Evolutionary conservation across 2,329 filamentous ascomycete genomes (phyloP).

Genomic region (Fragosphaeria purpurea): DNA sequence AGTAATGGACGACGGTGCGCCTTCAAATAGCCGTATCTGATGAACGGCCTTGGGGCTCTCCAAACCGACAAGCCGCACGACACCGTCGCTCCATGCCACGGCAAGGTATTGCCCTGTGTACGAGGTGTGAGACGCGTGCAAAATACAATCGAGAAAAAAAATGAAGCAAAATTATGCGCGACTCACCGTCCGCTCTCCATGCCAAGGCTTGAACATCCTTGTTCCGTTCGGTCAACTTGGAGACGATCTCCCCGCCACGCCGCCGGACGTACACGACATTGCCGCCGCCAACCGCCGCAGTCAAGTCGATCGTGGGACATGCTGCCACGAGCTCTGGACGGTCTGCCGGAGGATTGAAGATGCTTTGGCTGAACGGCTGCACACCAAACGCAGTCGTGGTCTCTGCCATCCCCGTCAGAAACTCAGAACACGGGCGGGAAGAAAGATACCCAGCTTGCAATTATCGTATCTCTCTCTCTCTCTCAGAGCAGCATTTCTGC

Average conservation of each 20-base stretch:
- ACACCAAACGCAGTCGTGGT: slow-evolving; percentile 16
- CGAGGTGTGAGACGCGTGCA: background rate
- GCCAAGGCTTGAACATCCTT: slow-evolving; percentile 38
- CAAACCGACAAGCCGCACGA: slow-evolving; percentile 64
- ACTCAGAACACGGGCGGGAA: too few species aligned
- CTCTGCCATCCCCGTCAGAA: background rate
- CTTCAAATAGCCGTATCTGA: slow-evolving; percentile 48
- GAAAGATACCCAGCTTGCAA: too few species aligned
- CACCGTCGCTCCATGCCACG: slow-evolving; percentile 73
- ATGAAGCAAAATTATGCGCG: background rate
- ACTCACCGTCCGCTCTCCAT: slow-evolving; percentile 60
- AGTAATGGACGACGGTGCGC: slow-evolving; percentile 32
- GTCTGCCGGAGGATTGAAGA: slow-evolving; percentile 41
- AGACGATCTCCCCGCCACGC: slow-evolving; percentile 59
- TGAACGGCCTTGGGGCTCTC: slow-evolving; percentile 77
- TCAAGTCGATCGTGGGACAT: slow-evolving; percentile 77
- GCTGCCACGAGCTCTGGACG: slow-evolving; percentile 54
- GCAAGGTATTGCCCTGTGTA: slow-evolving; percentile 61
- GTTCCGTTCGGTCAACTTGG: slow-evolving; percentile 33
- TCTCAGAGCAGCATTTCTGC: too few species aligned
- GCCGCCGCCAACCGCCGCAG: slow-evolving; percentile 60
- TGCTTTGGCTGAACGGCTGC: slow-evolving; percentile 45
- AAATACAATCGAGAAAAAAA: slow-evolving; percentile 14
- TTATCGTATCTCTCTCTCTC: too few species aligned
- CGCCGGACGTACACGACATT: slow-evolving; percentile 63